A percentile compares a stretch with the other conserved stretches of the same genome.
phyloP scores from a whole-genome alignment of 345 rosid species.

The Kandelia obovata region DNA sequence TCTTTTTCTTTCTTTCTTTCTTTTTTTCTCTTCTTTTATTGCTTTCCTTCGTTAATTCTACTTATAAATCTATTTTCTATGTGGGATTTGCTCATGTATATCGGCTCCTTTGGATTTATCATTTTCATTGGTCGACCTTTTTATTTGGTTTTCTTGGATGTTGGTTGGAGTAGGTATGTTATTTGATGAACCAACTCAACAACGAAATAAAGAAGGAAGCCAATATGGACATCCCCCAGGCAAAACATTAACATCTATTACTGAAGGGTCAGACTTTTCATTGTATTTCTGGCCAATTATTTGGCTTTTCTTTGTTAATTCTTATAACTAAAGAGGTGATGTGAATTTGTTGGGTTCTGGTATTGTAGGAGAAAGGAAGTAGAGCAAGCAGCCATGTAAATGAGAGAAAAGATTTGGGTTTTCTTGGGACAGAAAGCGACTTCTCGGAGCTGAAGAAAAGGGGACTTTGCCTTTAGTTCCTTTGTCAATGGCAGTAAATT shows the following conservation, averaged over 20 bases:
- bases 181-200: slow-evolving; percentile 27
- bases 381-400: slow-evolving; percentile 4
- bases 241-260: neutral
- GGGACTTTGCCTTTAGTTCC: slow-evolving; percentile 69
- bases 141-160: neutral
- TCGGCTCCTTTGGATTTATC: neutral
- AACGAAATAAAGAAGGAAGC: slow-evolving; percentile 23
- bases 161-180: slow-evolving; percentile 24
- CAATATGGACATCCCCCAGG: slow-evolving; percentile 22
- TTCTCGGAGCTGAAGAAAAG: slow-evolving; percentile 50
- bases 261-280: neutral
- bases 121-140: neutral
- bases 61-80: neutral
- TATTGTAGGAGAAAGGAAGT: slow-evolving; percentile 28
- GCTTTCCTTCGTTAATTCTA: neutral
- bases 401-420: slow-evolving; percentile 21
- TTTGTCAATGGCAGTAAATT: slow-evolving; percentile 44
- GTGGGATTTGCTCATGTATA: neutral
- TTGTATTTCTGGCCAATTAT: neutral
- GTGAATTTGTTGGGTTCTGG: neutral
- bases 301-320: neutral
- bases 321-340: neutral
- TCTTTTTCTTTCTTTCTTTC: neutral
- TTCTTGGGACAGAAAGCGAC: slow-evolving; percentile 25
- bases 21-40: neutral